phyloP scores from a whole-genome alignment of 208 protist genomes.

The Acanthamoeba triangularis region DNA sequence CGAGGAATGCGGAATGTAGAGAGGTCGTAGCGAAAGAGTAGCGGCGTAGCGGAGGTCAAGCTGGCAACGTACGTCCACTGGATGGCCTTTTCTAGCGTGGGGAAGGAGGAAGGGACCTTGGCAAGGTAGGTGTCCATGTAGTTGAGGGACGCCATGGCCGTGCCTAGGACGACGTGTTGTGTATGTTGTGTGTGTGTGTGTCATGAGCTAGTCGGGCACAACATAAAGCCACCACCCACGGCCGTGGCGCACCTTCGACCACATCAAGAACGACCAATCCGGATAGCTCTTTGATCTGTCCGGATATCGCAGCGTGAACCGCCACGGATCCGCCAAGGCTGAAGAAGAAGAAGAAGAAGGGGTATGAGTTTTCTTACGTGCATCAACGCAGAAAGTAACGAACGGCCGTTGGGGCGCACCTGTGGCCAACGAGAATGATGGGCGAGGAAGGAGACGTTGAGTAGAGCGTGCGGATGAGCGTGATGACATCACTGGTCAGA shows the following conservation, averaged over 20 bases:
- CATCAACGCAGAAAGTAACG: not conserved
- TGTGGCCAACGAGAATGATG: conserved; percentile 76
- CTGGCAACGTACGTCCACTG: conserved; percentile 79
- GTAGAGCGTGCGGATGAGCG: conserved; percentile 54
- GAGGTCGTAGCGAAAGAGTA: not conserved
- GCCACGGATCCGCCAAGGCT: conserved; percentile 84
- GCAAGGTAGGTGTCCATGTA: conserved; percentile 77
- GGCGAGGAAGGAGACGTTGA: too few species aligned
- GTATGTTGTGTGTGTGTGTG: not conserved
- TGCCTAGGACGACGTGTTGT: not conserved
- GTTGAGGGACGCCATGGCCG: conserved; percentile 72
- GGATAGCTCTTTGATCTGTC: not conserved
- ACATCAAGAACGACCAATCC: conserved; percentile 86
- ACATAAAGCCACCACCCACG: too few species aligned
- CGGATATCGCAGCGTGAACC: conserved; percentile 23
- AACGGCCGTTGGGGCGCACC: not conserved
- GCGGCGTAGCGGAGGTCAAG: not conserved
- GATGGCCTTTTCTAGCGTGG: conserved; percentile 79
- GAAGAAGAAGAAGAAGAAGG: not conserved
- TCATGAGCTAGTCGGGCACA: too few species aligned
- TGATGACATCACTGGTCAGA: conserved; percentile 72
- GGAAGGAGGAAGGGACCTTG: conserved; percentile 79
- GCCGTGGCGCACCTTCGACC: conserved; percentile 84
- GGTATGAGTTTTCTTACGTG: not conserved
- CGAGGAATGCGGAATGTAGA: too few species aligned